These are phyloP conservation scores for Mycogone perniciosa DNA, from an alignment of 2,329 filamentous ascomycete species.

Conservation along the genomic window DNA sequence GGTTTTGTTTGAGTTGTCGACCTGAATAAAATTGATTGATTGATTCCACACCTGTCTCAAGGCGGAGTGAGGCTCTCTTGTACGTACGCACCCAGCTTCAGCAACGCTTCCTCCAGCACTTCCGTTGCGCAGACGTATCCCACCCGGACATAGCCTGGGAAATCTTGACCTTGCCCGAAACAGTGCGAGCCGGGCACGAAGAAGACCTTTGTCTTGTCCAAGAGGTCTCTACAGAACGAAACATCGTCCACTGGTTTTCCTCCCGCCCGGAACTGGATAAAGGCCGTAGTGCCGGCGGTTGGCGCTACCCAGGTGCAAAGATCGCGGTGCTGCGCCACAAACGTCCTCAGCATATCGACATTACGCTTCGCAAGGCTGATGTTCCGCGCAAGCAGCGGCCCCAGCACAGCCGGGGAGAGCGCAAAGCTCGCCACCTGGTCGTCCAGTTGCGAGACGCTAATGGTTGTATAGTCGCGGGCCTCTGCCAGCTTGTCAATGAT, in stretches of 20 bases:
- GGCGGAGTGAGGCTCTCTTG: not conserved
- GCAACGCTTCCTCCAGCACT: slow-evolving; percentile 60
- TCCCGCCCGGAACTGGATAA: slow-evolving; percentile 61
- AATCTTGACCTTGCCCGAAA: slow-evolving; percentile 62
- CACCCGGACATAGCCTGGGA: slow-evolving; percentile 68
- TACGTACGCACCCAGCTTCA: slow-evolving; percentile 39
- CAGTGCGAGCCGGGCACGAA: slow-evolving; percentile 66
- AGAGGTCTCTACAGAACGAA: slow-evolving; percentile 62
- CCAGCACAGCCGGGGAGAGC: slow-evolving; percentile 44
- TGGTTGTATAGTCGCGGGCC: slow-evolving; percentile 77
- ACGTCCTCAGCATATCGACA: slow-evolving; percentile 57
- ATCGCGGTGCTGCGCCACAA: slow-evolving; percentile 57
- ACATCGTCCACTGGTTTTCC: slow-evolving; percentile 62
- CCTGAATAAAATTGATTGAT: no score
- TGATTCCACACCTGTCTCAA: no score
- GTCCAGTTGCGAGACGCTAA: slow-evolving; percentile 77
- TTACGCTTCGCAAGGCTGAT: slow-evolving; percentile 59
- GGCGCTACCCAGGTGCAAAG: slow-evolving; percentile 67
- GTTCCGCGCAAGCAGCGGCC: slow-evolving; percentile 47
- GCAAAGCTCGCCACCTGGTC: slow-evolving; percentile 73
- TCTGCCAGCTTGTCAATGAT: slow-evolving; percentile 59
- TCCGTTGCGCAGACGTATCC: slow-evolving; percentile 69
- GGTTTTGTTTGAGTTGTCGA: not conserved
- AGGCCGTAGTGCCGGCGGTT: slow-evolving; percentile 71
- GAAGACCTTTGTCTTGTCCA: slow-evolving; percentile 65